Base-by-base conservation (phyloP, 192 early-diverging fungal species). In the Backusella australiensis region DNA sequence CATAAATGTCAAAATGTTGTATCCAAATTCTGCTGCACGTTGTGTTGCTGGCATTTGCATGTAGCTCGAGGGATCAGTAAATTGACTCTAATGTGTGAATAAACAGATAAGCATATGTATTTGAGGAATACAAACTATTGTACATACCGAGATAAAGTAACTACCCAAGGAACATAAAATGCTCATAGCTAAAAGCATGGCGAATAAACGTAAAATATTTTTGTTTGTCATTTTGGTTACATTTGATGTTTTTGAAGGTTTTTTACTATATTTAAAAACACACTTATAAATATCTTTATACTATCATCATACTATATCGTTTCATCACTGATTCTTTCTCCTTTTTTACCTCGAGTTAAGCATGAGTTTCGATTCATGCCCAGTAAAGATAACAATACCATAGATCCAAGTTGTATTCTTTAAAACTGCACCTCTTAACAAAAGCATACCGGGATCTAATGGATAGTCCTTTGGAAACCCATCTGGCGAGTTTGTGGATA, bases 351-450 rank as follows among this genome's bases (percentile, higher is more conserved):
- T 82, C 6, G 82, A 83, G 53, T 99, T 99, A 49, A 93, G 90
- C 96, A 99, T 96, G 73, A 99, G 88, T 85, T 99, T 99, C 23
- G 96, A 93, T 77, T 99, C 97, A 76, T 97, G 96, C 32, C 97
- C 97, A 1, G 97, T 96, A 73, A 96, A 97, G 0, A 99, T 87
- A 6, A 92, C 95, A 56, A 94, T 85, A 59, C 90, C 96, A 71
- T 96, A 99, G 39, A 94, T 89, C 96, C 96, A 99, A 67, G 91
- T 88, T 7, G 97, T 99, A 87, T 99, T 99, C 76, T 96, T 90
- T 69, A 97, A 82, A 81, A 93, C 92, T 1, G 94, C 95, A 15
- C 97, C 97, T 71, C 97, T 88, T 36, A 99, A 84, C 15, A 95
- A 90, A 23, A 99, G 86, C 81, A 96, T 94, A 44, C 89, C 91